These are phyloP conservation scores for Neurospora sp. DNA, from an alignment of 495 filamentous ascomycete genomes.

Conservation along the genomic window DNA sequence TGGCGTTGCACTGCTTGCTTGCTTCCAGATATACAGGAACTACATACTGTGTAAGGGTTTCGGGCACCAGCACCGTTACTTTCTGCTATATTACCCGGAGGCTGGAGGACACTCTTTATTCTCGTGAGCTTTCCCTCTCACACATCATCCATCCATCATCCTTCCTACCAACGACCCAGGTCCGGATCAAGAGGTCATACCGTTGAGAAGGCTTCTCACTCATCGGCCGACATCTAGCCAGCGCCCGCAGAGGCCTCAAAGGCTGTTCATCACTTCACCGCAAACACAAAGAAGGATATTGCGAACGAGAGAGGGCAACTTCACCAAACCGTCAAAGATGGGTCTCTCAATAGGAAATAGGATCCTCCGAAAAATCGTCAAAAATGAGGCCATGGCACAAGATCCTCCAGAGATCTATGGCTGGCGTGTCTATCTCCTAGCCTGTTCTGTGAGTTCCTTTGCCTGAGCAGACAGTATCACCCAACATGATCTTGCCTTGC, in stretches of 20 bases:
- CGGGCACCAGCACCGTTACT: not conserved
- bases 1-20: not conserved
- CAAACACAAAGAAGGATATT: not conserved
- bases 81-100: not conserved
- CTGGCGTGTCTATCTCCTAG: conserved; percentile 62
- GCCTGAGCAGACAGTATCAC: not conserved
- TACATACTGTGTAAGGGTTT: not conserved
- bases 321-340: conserved; percentile 17
- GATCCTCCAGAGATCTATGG: conserved; percentile 71
- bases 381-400: conserved; percentile 68
- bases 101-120: not conserved
- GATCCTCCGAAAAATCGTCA: conserved; percentile 55
- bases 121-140: not conserved
- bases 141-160: not conserved
- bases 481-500: conserved; percentile 5
- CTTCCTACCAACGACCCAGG: not conserved
- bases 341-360: conserved; percentile 6
- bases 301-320: not conserved
- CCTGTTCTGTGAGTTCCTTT: conserved; percentile 48
- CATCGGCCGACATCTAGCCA: not conserved
- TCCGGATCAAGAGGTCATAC: not conserved
- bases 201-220: not conserved
- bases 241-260: not conserved
- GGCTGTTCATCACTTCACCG: not conserved
- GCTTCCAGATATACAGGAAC: not conserved